phyloP scores from a whole-genome alignment of 1,284 basidiomycete species.

The Exsudoporus floridanus region DNA sequence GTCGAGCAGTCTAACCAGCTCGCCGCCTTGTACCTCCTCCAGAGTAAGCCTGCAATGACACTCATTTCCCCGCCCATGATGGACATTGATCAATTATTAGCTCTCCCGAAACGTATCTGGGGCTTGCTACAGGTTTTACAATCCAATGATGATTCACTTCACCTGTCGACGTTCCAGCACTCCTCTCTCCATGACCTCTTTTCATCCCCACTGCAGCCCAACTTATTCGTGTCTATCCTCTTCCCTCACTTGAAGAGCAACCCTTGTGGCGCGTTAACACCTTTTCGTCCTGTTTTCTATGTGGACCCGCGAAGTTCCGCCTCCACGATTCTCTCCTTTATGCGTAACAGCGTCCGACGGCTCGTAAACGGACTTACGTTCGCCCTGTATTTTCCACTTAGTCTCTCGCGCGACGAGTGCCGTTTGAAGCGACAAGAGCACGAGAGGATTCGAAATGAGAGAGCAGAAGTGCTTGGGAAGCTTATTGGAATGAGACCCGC shows the following conservation, averaged over 20 bases:
- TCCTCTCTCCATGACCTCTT: slow-evolving; percentile 52
- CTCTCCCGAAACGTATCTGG: slow-evolving; percentile 55
- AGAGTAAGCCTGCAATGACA: slow-evolving; percentile 48
- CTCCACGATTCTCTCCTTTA: slow-evolving; percentile 7
- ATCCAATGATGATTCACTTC: slow-evolving; percentile 48
- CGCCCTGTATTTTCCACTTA: slow-evolving; percentile 27
- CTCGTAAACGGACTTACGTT: slow-evolving; percentile 15
- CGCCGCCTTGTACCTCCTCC: slow-evolving; percentile 58
- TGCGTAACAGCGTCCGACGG: slow-evolving; percentile 6
- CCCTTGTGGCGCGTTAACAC: slow-evolving; percentile 8
- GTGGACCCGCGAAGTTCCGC: slow-evolving; percentile 4
- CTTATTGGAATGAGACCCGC: slow-evolving; percentile 54
- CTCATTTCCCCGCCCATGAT: slow-evolving; percentile 6
- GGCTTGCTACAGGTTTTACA: slow-evolving; percentile 49
- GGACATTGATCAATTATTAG: slow-evolving; percentile 36
- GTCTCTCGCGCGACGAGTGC: slow-evolving; percentile 64
- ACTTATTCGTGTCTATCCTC: slow-evolving; percentile 50
- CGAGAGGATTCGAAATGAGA: slow-evolving; percentile 59
- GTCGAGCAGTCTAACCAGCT: slow-evolving; percentile 53
- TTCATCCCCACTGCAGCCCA: slow-evolving; percentile 47
- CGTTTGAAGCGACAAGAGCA: slow-evolving; percentile 55
- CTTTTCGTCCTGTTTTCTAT: slow-evolving; percentile 9
- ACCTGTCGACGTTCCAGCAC: slow-evolving; percentile 48
- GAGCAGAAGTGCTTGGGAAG: slow-evolving; percentile 60
- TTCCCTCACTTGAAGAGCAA: slow-evolving; percentile 57